Evolutionary conservation across 148 eudicot species (phyloP).

Genomic region (Chenopodium suecicum): DNA sequence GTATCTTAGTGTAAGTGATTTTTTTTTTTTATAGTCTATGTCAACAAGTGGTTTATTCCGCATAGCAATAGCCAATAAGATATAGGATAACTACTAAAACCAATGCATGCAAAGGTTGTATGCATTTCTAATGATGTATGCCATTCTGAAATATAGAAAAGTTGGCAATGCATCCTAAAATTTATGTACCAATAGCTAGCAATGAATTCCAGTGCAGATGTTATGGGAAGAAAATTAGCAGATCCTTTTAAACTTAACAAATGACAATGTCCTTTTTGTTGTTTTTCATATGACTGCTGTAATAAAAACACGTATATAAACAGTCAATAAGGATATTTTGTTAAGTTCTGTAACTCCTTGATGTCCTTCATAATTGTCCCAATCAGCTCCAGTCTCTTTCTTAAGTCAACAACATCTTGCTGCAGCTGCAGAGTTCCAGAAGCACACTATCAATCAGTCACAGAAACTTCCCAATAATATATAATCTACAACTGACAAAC

Average conservation of each 20-base stretch:
- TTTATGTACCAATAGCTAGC: not conserved
- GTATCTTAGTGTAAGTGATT: not conserved
- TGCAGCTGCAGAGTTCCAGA: constrained; percentile 58
- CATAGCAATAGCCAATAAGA: not conserved
- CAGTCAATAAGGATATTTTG: constrained; percentile 59
- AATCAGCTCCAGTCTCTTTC: constrained; percentile 54
- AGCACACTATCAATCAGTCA: constrained; percentile 11
- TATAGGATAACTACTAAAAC: not conserved
- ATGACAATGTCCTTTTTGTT: not conserved
- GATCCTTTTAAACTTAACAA: not conserved
- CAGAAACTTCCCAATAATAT: constrained; percentile 1
- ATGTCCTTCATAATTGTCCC: constrained; percentile 52
- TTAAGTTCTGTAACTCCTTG: constrained; percentile 57
- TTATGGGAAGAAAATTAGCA: not conserved
- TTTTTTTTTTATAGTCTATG: not conserved
- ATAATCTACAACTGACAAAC: constrained; percentile 3
- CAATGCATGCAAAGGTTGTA: not conserved
- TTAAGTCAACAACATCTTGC: constrained; percentile 45
- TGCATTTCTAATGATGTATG: not conserved
- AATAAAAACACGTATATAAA: not conserved
- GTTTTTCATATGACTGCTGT: not conserved
- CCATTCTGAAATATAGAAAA: not conserved
- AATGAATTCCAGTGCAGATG: not conserved
- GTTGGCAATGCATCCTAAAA: not conserved
- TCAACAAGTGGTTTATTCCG: not conserved